A percentile compares a stretch with the other conserved stretches of the same genome.
These are phyloP conservation scores for Rhodofomes roseus DNA, from an alignment of 1,284 basidiomycete genomes.

Conservation along the genomic window DNA sequence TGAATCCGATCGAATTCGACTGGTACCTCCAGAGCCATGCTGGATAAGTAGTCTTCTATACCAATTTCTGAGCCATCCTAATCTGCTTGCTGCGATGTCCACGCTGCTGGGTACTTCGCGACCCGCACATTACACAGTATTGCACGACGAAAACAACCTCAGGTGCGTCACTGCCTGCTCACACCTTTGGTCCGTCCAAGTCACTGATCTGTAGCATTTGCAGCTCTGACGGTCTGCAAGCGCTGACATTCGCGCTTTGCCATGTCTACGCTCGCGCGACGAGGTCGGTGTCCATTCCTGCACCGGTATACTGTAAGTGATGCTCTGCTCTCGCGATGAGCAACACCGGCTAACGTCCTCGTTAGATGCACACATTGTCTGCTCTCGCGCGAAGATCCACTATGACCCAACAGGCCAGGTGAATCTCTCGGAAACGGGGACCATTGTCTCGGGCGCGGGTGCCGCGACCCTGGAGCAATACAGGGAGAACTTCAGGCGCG, in stretches of 20 bases:
- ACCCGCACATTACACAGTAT: constrained; percentile 63
- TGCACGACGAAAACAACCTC: constrained; percentile 57
- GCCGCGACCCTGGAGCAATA: not conserved
- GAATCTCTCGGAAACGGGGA: constrained; percentile 50
- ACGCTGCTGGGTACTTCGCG: constrained; percentile 46
- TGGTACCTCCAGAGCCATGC: constrained; percentile 79
- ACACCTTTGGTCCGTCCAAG: not conserved
- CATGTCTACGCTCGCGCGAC: constrained; percentile 82
- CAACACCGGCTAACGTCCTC: not conserved
- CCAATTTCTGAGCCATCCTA: not conserved
- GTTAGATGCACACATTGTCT: constrained; percentile 78
- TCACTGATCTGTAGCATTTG: constrained; percentile 5
- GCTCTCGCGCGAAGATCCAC: constrained; percentile 74
- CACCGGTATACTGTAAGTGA: constrained; percentile 69
- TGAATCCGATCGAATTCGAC: constrained; percentile 74
- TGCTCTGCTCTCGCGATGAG: constrained; percentile 4
- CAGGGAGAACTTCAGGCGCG: not conserved
- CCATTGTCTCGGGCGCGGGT: constrained; percentile 23
- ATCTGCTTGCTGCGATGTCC: constrained; percentile 10
- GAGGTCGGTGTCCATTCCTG: constrained; percentile 83
- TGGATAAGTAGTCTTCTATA: constrained; percentile 31
- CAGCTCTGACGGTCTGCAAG: constrained; percentile 65
- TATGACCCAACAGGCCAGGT: constrained; percentile 59
- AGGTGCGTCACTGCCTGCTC: constrained; percentile 31
- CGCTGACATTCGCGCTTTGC: constrained; percentile 71